Conservation (phyloP, 208 protist species). For the Crithidia sp. region DNA sequence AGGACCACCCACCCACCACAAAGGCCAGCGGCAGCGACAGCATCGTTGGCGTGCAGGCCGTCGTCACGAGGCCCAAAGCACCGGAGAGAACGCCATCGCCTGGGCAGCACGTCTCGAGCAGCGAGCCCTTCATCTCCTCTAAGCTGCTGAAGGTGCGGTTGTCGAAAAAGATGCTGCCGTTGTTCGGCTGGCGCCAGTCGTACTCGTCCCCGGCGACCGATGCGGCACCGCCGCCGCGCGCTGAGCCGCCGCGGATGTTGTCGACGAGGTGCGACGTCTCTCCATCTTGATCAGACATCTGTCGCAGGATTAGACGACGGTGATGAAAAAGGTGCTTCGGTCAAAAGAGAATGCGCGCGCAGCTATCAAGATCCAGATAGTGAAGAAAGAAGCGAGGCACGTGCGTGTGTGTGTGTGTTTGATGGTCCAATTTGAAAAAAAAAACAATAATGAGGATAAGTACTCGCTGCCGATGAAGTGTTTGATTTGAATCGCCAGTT, state of each 20-base stretch:
- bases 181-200: conserved; percentile 46
- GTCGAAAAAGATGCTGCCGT: conserved; percentile 65
- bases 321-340: neutral
- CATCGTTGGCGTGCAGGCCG: conserved; percentile 74
- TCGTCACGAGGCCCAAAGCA: conserved; percentile 70
- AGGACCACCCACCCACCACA: conserved; percentile 59
- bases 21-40: conserved; percentile 79
- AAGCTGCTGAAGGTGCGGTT: conserved; percentile 74
- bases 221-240: conserved; percentile 6
- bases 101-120: conserved; percentile 74
- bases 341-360: neutral
- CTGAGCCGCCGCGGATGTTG: conserved; percentile 11
- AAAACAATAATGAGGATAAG: too few relatives aligned
- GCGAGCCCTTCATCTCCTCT: conserved; percentile 74
- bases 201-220: conserved; percentile 20
- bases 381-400: too few relatives aligned
- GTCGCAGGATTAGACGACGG: neutral
- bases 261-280: conserved; percentile 23
- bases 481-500: too few relatives aligned
- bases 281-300: conserved; percentile 13
- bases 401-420: too few relatives aligned
- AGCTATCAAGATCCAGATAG: too few relatives aligned
- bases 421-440: too few relatives aligned
- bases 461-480: too few relatives aligned
- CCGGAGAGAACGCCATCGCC: conserved; percentile 73